phyloP scores from a whole-genome alignment of 768 basidiomycete species.

The Mycena belliarum region DNA sequence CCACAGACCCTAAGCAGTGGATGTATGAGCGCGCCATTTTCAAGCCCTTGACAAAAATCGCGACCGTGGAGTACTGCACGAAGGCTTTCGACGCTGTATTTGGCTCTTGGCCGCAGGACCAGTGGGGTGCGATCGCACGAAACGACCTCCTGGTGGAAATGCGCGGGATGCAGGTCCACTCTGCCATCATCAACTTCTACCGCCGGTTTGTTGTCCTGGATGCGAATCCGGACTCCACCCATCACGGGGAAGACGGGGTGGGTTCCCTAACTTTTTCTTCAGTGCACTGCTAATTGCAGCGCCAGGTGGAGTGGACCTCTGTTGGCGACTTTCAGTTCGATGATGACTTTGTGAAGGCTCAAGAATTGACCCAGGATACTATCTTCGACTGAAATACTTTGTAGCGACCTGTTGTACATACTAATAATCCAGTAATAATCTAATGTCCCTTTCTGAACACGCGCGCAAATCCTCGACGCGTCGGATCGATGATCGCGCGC shows the following conservation, averaged over 20 bases:
- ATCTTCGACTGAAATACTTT: too few relatives aligned
- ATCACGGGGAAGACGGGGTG: neutral
- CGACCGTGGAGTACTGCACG: neutral
- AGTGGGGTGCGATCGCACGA: neutral
- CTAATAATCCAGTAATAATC: neutral
- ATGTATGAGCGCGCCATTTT: neutral
- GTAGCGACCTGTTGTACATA: too few relatives aligned
- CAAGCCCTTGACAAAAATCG: neutral
- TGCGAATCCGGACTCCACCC: neutral
- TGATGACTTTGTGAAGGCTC: neutral
- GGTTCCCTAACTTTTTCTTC: neutral
- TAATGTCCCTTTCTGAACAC: conserved; percentile 29
- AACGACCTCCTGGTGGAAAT: conserved; percentile 3
- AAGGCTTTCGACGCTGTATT: neutral
- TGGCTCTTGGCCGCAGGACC: neutral
- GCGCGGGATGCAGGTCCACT: conserved; percentile 11
- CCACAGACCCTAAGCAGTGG: neutral
- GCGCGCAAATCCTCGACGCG: conserved; percentile 39
- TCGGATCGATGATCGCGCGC: conserved; percentile 62
- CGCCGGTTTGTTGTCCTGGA: conserved; percentile 8
- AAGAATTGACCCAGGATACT: too few relatives aligned
- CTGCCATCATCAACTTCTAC: neutral
- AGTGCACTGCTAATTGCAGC: neutral
- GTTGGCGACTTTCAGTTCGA: neutral
- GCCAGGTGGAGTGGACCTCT: neutral